Conservation (phyloP, 169 alveolate genomes). For the Nephromyces sp. region DNA sequence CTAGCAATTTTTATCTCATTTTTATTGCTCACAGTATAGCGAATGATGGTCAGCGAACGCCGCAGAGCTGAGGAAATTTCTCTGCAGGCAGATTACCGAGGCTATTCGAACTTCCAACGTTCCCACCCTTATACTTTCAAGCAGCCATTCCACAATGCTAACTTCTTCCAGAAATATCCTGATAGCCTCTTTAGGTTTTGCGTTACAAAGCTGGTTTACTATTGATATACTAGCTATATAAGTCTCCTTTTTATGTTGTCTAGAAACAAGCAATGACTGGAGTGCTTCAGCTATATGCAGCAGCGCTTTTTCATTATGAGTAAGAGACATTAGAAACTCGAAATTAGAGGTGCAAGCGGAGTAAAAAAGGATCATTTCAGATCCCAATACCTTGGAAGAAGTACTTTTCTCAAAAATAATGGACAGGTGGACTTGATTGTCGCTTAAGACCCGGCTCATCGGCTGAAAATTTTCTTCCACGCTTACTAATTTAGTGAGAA, state of each 20-base stretch:
- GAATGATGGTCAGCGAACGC: constrained; percentile 12
- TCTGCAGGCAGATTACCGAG: constrained; percentile 8
- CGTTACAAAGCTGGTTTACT: not conserved
- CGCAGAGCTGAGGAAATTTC: not conserved
- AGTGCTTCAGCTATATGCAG: constrained; percentile 14
- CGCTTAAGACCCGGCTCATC: constrained; percentile 1
- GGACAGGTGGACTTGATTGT: not conserved
- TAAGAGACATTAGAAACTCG: not conserved
- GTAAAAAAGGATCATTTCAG: too few species aligned
- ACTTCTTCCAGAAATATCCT: constrained; percentile 8
- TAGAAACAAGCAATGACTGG: constrained; percentile 19
- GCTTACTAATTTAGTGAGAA: not conserved
- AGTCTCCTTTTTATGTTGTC: not conserved
- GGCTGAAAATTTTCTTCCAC: not conserved
- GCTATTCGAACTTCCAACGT: not conserved
- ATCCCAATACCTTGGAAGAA: too few species aligned
- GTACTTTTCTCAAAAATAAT: too few species aligned
- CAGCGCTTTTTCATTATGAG: not conserved
- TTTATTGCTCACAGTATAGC: constrained; percentile 2
- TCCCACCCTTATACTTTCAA: constrained; percentile 12
- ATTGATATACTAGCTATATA: constrained; percentile 7
- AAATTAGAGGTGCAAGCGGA: not conserved
- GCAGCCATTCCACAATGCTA: constrained; percentile 31
- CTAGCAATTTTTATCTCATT: not conserved
- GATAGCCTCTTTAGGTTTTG: not conserved